Evolutionary conservation across 257 asterid genomes (phyloP), one percentile per base, ranked within the genome.

Genomic region (Pogostemon cablin): DNA sequence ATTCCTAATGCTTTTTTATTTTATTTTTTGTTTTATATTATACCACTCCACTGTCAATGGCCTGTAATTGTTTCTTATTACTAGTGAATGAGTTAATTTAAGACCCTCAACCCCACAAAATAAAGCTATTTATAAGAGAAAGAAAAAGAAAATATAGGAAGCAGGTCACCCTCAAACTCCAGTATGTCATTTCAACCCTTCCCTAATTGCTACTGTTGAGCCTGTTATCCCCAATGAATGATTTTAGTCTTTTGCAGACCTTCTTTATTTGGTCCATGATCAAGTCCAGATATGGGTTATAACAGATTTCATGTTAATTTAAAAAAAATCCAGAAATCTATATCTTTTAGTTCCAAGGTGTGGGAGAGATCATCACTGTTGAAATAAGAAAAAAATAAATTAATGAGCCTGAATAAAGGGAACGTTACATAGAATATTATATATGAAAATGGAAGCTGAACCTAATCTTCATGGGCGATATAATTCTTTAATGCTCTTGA

Each of bases 401-500:
- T 34, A 32, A 43, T 9, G 15, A 2, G 35, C 15, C 72, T 11
- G 20, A 11, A 6, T 35, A 44, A 38, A 60, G 56, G 4, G 42
- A 20, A 34, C 11, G 10, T 1, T 32, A 9, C 4, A 4, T 34
- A 57, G 61, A 3, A 8, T 2, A 4, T 11, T 44, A 10, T n/a
- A 37, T 8, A 53, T 8, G 20, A 9, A 53, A 44, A 57, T 34
- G 5, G 64, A 54, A 20, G 58, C 56, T 49, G 5, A 39, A 53
- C 64, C 61, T 69, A 32, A 47, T 53, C 64, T 67, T 12, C 59
- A 42, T 57, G 59, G 25, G 46, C 40, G 50, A 38, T 42, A 11
- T 54, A 38, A 61, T 81, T 46, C 55, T 42, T 50, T 46, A 37
- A 50, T 60, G 39, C 60, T 43, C 64, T 20, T 68, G 39, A 37